These are phyloP conservation scores for Colletotrichum limetticola DNA, from an alignment of 2,329 filamentous ascomycete species.

Conservation along the genomic window DNA sequence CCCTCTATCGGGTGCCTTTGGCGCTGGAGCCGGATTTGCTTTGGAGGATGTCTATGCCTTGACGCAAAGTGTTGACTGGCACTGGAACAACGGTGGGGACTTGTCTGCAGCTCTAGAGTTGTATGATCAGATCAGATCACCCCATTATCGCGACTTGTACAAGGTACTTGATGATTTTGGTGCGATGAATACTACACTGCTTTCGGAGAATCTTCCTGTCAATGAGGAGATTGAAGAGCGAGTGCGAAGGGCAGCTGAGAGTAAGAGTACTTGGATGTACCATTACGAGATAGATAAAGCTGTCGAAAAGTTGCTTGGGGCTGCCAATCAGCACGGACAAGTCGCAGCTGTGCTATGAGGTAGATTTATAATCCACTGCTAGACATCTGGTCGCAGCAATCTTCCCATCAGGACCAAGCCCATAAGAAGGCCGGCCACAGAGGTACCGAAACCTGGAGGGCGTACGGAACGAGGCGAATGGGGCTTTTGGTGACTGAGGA, in stretches of 20 bases:
- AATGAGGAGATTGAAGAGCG: constrained; percentile 42
- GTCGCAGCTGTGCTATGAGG: background rate
- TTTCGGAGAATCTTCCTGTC: constrained; percentile 32
- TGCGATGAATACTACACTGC: constrained; percentile 30
- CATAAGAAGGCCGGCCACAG: too few relatives aligned
- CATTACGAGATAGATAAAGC: constrained; percentile 39
- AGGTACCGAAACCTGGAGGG: too few relatives aligned
- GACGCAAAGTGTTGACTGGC: constrained; percentile 39
- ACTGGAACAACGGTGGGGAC: constrained; percentile 33
- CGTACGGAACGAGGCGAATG: too few relatives aligned
- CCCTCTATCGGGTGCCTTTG: constrained; percentile 59
- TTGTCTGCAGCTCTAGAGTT: constrained; percentile 39
- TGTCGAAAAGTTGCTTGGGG: constrained; percentile 2
- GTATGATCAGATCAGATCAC: constrained; percentile 42
- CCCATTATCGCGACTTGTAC: constrained; percentile 42
- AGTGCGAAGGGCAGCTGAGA: constrained; percentile 36
- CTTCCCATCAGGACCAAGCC: too few relatives aligned
- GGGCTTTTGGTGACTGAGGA: too few relatives aligned
- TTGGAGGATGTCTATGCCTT: constrained; percentile 46
- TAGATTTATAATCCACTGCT: background rate
- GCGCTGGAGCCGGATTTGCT: constrained; percentile 51
- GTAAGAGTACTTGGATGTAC: constrained; percentile 42
- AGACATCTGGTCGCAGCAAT: too few relatives aligned
- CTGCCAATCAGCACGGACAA: background rate
- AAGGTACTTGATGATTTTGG: constrained; percentile 40